Evolutionary conservation across 2,329 filamentous ascomycete species (phyloP), one percentile per base, ranked within the genome.

Genomic region (Arthrobotrys megalospora): DNA sequence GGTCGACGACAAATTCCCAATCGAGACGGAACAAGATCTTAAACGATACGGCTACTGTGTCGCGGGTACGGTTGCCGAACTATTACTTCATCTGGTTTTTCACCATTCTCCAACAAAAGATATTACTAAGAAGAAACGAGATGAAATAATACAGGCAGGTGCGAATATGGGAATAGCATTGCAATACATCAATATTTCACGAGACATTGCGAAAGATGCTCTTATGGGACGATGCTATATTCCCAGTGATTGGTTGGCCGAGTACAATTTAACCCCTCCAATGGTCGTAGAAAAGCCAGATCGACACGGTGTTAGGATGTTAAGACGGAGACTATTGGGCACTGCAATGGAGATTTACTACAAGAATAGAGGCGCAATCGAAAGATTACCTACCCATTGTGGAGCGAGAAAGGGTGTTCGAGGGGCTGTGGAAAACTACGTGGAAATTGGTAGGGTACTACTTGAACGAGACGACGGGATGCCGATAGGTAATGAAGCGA

Each of bases 131-230:
- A 73, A 83, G 50, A 84, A 86, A 32, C 80, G 83, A 48, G 82
- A 85, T 12, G 82, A 84, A 1, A 85, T 92, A 5, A 85, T 90
- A 12, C 82, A 85, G 14, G 88, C 90, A 0, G 90, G 90, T 0
- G 86, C 86, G 19, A 85, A 87, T 32, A 93, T 93, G 91, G 92
- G 92, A 0, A 87, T 91, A 38, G 91, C 91, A 0, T 85, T 93
- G n/a, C 91, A 94, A 81, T 93, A 91, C 81, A 89, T 92, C 81
- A 94, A 93, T 81, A 93, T 94, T 78, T 90, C 91, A 2, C 89
- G 92, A 21, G 92, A 94, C 81, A 90, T 93, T n/a, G 83, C 85
- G 2, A 89, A 89, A 1, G 92, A 93, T 81, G 90, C 91, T 0
- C 84, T 85, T 12, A 89, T 92, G 41, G 86, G 87, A 0, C 88